Evolutionary conservation across 2,329 filamentous ascomycete genomes (phyloP), one percentile per base, ranked within the genome.

Genomic region (Raffaelea arxii): DNA sequence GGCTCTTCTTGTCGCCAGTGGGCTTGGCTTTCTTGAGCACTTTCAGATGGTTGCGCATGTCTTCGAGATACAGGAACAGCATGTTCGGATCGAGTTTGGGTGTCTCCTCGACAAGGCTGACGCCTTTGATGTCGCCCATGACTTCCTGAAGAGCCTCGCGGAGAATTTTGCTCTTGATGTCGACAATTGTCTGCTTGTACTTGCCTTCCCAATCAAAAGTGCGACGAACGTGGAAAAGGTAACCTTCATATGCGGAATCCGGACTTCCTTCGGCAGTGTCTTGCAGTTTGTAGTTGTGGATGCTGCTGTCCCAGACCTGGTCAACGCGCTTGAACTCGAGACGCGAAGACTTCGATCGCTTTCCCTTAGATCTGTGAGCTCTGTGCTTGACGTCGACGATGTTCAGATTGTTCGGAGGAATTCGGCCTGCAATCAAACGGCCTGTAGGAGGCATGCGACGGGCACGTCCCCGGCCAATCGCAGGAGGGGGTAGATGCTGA

Each of bases 171-270:
- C 86, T 92, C 66, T 90, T 92, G 63, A 95, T 85, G 54, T 94
- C 87, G 42, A 95, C 79, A 14, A 82, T 66, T 0, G 88, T 89
- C 58, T 61, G 58, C 55, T 78, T 71, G 56, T 86, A 90, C 56
- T 88, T 88, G 51, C 87, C 86, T 55, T 92, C 85, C 78, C 78
- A 87, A 61, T 90, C 83, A 60, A 95, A 94, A 14, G 78, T 83
- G 46, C 89, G 77, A 16, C 86, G 79, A 16, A 95, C 84, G 22
- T 88, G 86, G 61, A 95, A 94, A 25, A 88, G 74, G 60, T 83
- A 92, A 50, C 85, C 79, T 50, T 90, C 81, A 61, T 88, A 90
- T 54, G 85, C 63, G 0, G 65, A 59, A n/a, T 70, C 69, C 4
- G 58, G 56, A 1, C 59, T 56, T 23, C 65, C 58, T 44, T 76